Percentiles rank a stretch among this genome's conserved stretches.
phyloP scores from a whole-genome alignment of 2,329 filamentous ascomycete species.

The Apiospora arundinis region DNA sequence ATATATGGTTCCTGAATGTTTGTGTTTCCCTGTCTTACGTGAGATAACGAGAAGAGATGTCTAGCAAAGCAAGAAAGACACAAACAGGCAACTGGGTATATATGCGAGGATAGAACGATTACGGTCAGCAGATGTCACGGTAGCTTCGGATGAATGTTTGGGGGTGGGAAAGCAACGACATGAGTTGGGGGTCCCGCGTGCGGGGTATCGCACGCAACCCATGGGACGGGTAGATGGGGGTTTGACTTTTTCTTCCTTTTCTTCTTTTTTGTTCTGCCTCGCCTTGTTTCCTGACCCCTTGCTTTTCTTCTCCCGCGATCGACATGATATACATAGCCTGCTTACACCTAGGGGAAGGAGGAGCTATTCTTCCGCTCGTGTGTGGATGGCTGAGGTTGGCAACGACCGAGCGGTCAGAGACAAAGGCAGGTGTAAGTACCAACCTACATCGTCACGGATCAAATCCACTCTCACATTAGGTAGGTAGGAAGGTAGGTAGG shows the following conservation, averaged over 20 bases:
- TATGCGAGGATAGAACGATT: neutral
- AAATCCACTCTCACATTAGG: neutral
- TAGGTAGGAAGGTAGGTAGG: too few species aligned
- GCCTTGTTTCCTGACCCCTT: neutral
- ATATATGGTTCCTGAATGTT: neutral
- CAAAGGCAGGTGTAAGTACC: neutral
- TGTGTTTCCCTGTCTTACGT: constrained; percentile 2
- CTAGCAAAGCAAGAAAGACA: neutral
- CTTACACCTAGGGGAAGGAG: neutral
- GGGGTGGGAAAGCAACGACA: neutral
- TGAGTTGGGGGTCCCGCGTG: constrained; percentile 6
- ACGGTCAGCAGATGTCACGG: constrained; percentile 4
- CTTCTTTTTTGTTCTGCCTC: neutral
- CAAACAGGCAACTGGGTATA: neutral
- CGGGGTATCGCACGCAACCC: neutral
- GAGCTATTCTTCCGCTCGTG: constrained; percentile 4
- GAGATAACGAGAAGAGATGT: neutral
- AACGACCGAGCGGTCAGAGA: constrained; percentile 10
- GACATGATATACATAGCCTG: neutral
- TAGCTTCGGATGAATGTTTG: constrained; percentile 16
- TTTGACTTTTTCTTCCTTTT: neutral
- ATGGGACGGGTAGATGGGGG: neutral
- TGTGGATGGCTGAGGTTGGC: neutral
- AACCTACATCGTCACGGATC: neutral
- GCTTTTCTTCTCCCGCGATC: constrained; percentile 6